These are phyloP conservation scores for Dioscorea cayenensis DNA, from an alignment of 116 monocot species.

Conservation along the genomic window DNA sequence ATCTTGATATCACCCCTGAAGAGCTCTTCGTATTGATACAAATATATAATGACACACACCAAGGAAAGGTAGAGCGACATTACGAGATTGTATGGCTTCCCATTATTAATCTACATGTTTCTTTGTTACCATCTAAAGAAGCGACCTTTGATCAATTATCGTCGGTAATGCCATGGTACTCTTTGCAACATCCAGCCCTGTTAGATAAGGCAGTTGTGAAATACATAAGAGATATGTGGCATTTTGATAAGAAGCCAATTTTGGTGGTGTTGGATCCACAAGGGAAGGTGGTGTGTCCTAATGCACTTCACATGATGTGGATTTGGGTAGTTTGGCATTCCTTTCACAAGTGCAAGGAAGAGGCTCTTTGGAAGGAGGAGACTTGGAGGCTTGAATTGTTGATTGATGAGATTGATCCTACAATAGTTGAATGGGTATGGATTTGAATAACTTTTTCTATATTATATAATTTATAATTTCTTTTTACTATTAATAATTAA, in stretches of 20 bases:
- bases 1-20: conserved; percentile 57
- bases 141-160: conserved; percentile 36
- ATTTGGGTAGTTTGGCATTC: conserved; percentile 78
- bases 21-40: conserved; percentile 74
- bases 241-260: conserved; percentile 63
- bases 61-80: conserved; percentile 45
- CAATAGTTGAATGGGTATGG: conserved; percentile 45
- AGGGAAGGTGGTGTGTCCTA: conserved; percentile 41
- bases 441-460: background rate
- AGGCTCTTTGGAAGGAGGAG: conserved; percentile 80
- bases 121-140: conserved; percentile 26
- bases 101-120: conserved; percentile 34
- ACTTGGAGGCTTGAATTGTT: conserved; percentile 69
- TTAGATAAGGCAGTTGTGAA: conserved; percentile 48
- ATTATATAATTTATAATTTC: background rate
- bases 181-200: conserved; percentile 41
- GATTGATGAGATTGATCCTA: conserved; percentile 72
- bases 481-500: too few relatives aligned
- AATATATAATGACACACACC: conserved; percentile 56
- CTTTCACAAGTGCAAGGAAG: conserved; percentile 72
- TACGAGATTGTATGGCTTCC: conserved; percentile 85
- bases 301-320: conserved; percentile 82
- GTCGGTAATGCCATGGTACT: conserved; percentile 69
- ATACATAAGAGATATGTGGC: conserved; percentile 58
- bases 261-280: conserved; percentile 22